phyloP scores from a whole-genome alignment of 140 eudicot genomes.

The Cichorium intybus region DNA sequence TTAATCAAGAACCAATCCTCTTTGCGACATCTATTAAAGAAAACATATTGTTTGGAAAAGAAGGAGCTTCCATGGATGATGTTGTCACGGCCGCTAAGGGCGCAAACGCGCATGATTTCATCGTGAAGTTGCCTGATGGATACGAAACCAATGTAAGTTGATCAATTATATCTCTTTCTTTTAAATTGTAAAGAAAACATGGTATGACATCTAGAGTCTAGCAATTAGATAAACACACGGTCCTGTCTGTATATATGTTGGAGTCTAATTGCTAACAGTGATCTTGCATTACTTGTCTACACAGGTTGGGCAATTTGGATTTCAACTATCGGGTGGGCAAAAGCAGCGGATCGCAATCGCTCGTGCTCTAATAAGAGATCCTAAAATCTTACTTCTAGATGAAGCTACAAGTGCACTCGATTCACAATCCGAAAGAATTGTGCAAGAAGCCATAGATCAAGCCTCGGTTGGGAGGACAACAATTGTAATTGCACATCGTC shows the following conservation, averaged over 20 bases:
- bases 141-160: conserved; percentile 57
- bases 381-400: conserved; percentile 58
- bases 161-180: neutral
- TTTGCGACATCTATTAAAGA: conserved; percentile 66
- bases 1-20: conserved; percentile 74
- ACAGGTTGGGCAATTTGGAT: conserved; percentile 70
- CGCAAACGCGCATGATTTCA: conserved; percentile 70
- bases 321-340: conserved; percentile 69
- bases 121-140: conserved; percentile 55
- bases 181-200: neutral
- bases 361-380: conserved; percentile 56
- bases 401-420: conserved; percentile 74
- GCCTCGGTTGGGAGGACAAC: conserved; percentile 61
- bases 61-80: conserved; percentile 65
- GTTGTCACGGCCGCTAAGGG: conserved; percentile 58
- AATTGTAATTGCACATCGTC: conserved; percentile 59
- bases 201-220: neutral
- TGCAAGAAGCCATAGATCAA: conserved; percentile 59
- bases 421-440: conserved; percentile 48
- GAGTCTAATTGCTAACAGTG: too few species aligned
- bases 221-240: neutral
- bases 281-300: conserved; percentile 2
- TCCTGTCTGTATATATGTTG: neutral
- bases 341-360: conserved; percentile 69
- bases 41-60: conserved; percentile 61